Percentiles rank a stretch among this genome's conserved stretches.
Conservation (phyloP, 371 early-diverging fungal species). For the Hamiltosporidium magnivora region DNA sequence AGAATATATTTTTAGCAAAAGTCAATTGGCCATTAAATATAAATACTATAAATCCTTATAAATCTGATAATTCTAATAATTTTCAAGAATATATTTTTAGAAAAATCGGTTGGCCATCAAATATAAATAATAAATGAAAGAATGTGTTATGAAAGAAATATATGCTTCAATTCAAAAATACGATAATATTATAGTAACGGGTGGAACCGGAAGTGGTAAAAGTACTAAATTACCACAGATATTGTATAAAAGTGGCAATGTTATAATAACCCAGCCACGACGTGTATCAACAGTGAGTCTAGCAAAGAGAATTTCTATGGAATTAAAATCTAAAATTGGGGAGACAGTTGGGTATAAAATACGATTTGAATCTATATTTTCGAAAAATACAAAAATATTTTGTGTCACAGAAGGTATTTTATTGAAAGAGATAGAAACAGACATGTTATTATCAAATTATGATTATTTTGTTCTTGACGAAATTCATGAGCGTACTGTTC, state of each 20-base stretch:
- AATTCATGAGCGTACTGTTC: conserved; percentile 90
- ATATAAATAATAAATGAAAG: too few species aligned
- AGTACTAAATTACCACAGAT: conserved; percentile 89
- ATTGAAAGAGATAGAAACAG: conserved; percentile 66
- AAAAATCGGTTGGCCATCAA: too few species aligned
- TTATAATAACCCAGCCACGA: conserved; percentile 92
- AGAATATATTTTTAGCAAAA: too few species aligned
- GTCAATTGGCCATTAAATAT: too few species aligned
- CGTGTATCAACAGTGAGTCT: conserved; percentile 94
- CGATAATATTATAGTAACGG: conserved; percentile 72
- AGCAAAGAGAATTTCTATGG: conserved; percentile 78
- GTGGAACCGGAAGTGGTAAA: conserved; percentile 95
- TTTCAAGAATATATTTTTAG: too few species aligned
- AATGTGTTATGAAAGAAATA: too few species aligned
- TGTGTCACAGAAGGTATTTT: conserved; percentile 98
- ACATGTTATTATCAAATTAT: conserved; percentile 73
- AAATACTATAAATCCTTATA: too few species aligned
- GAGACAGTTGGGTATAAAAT: conserved; percentile 61
- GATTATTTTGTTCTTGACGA: conserved; percentile 90
- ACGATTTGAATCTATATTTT: conserved; percentile 72
- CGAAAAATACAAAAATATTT: conserved; percentile 68
- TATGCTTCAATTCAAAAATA: conserved; percentile 61
- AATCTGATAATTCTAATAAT: too few species aligned
- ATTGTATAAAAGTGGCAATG: conserved; percentile 81
- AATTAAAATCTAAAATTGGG: conserved; percentile 61